Base-by-base conservation (phyloP, 192 early-diverging fungal species). In the Kickxella alabastrina region DNA sequence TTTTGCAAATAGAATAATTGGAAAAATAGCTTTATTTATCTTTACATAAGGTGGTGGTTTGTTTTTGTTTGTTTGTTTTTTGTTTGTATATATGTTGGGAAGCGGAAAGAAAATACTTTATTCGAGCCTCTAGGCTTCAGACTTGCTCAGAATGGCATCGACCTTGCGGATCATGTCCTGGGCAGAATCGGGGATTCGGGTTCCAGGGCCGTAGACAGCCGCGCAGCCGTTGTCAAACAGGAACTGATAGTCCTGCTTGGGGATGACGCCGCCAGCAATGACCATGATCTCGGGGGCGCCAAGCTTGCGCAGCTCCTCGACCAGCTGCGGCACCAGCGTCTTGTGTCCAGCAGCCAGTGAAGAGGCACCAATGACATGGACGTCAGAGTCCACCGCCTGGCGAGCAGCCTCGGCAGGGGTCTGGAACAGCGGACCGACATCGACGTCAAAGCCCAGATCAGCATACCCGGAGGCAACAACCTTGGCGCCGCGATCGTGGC, bases 401-500 rank as follows among this genome's bases (percentile, higher is more conserved):
- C 87, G 86, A 2, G 87, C 91, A 8, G 91, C 89, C 62, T 93
- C 91, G 17, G 83, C 86, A 1, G 91, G 91, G 9, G 91, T 93
- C 78, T 90, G 70, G 82, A 93, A 93, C 32, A 93, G 60, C 19
- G 91, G 89, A 13, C 90, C 90, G 10, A 93, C 85, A 62, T 93
- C 91, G 17, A 93, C 91, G 75, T 93, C 91, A 54, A 92, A 93
- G 26, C 91, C 91, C 26, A 93, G 77, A 69, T 93, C 91, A 10
- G 90, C 88, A 51, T 91, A 93, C 3, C 88, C 91, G 10, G 86
- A 85, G 13, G 91, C 91, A 62, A 93, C 90, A 7, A 93, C 91
- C 78, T 93, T 93, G 43, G 91, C 91, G n/a, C 91, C 91, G 48
- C 91, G 84, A 59, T 93, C 91, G 51, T 93, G 91, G 21, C 91